phyloP scores from a whole-genome alignment of 495 filamentous ascomycete species.

The Aspergillus funiculosus region DNA sequence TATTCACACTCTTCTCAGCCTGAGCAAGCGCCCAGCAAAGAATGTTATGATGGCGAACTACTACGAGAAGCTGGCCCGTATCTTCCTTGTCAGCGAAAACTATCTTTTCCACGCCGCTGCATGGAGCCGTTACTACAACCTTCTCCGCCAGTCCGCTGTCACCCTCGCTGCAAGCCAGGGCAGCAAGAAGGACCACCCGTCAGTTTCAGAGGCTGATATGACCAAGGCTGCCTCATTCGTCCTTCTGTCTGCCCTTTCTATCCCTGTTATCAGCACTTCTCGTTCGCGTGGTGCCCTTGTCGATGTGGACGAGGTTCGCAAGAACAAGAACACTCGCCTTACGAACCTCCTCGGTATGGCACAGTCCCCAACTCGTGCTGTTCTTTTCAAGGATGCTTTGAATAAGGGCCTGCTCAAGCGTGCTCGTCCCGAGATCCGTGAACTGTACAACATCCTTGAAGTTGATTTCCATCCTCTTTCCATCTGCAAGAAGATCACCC shows the following conservation, averaged over 20 bases:
- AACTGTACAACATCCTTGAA: conserved; percentile 96
- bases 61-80: conserved; percentile 97
- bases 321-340: conserved; percentile 96
- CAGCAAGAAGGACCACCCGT: conserved; percentile 89
- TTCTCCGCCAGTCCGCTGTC: conserved; percentile 84
- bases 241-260: conserved; percentile 88
- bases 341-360: conserved; percentile 94
- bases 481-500: conserved; percentile 98
- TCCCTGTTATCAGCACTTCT: conserved; percentile 97
- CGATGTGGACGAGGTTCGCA: conserved; percentile 93
- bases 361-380: conserved; percentile 78
- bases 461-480: conserved; percentile 98
- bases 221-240: conserved; percentile 88
- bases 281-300: conserved; percentile 92
- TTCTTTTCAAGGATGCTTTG: conserved; percentile 89
- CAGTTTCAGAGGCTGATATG: conserved; percentile 81
- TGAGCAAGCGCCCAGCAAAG: conserved; percentile 99
- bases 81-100: conserved; percentile 98
- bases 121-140: conserved; percentile 94
- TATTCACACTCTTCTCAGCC: conserved; percentile 95
- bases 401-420: conserved; percentile 91
- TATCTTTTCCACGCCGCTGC: conserved; percentile 98
- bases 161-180: conserved; percentile 77
- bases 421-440: conserved; percentile 85
- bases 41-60: conserved; percentile 99